These are phyloP conservation scores for Cryptosporidium bovis DNA, from an alignment of 169 alveolate species.

Conservation along the genomic window DNA sequence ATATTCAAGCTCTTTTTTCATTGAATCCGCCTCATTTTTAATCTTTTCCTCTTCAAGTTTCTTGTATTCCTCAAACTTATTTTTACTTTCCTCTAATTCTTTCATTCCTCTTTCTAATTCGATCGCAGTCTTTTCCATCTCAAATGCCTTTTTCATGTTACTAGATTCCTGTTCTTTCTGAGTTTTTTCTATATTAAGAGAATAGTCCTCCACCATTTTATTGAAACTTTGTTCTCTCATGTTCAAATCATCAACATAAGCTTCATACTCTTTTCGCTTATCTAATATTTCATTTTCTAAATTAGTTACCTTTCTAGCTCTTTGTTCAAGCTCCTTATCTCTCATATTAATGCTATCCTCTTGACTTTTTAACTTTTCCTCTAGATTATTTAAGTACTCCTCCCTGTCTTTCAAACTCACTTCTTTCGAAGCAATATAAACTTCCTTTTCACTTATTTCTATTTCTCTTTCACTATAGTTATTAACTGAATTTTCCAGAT, in stretches of 20 bases:
- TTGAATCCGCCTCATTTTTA: slow-evolving; percentile 2
- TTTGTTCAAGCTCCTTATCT: slow-evolving; percentile 40
- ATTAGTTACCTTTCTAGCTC: slow-evolving; percentile 17
- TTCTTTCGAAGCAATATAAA: slow-evolving; percentile 25
- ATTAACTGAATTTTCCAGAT: slow-evolving; percentile 23
- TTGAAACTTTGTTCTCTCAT: slow-evolving; percentile 62
- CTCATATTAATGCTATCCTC: slow-evolving; percentile 8
- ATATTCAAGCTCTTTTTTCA: not conserved
- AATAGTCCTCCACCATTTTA: slow-evolving; percentile 62
- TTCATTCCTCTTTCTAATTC: slow-evolving; percentile 5
- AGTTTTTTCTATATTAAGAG: slow-evolving; percentile 47
- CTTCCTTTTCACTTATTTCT: slow-evolving; percentile 21
- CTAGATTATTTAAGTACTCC: slow-evolving; percentile 1
- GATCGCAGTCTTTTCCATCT: slow-evolving; percentile 7
- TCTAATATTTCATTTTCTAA: slow-evolving; percentile 47
- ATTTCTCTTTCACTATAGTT: slow-evolving; percentile 30
- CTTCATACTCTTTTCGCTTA: slow-evolving; percentile 46
- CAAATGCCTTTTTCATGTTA: slow-evolving; percentile 9
- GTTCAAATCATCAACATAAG: slow-evolving; percentile 57
- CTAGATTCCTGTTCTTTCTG: slow-evolving; percentile 36
- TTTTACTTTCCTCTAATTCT: slow-evolving; percentile 5
- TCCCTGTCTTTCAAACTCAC: slow-evolving; percentile 11
- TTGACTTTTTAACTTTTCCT: slow-evolving; percentile 26
- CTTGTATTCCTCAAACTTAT: slow-evolving; percentile 40
- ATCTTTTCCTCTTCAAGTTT: slow-evolving; percentile 19